Evolutionary conservation across 371 early-diverging fungal genomes (phyloP), one percentile per base, ranked within the genome.

Genomic region (Lichtheimia hyalospora): DNA sequence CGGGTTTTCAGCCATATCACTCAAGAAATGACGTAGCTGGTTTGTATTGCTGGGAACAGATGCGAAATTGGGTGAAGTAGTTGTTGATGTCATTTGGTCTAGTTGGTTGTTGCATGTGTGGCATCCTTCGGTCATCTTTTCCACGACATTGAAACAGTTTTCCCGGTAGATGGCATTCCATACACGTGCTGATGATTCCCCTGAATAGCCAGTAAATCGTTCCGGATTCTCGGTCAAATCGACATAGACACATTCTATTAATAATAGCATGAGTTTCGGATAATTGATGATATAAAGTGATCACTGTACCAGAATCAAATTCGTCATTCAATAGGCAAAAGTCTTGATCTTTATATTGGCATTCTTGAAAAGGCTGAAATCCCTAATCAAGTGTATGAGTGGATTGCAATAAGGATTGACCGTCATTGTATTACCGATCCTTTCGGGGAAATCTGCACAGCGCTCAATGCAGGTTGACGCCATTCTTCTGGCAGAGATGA

Each of bases 91-190:
- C 63, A 68, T 73, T 49, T 72, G 57, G 3, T 49, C 52, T 3
- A 55, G 16, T 44, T 55, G 42, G n/a, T 71, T 73, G 48, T 63
- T 71, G 49, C 77, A 79, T n/a, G 75, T 72, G 15, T 74, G 61
- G 41, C 81, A 81, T 15, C 77, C 81, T 58, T 77, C 77, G 1
- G 81, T 75, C 85, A 89, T 82, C 48, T 83, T 78, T 48, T 84
- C 77, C 25, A 84, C 84, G 16, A 92, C 79, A 61, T 88, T 85
- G 72, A 97, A 97, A 66, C 98, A 97, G 74, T 97, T 97, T 70
- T 98, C 94, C 61, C 91, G 84, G 62, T 98, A 98, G 20, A 98
- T 94, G 7, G 97, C 86, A 53, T 84, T 84, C 99, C 99, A 98
- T 10, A 98, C 90, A 54, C 90, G 83, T 16, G 82, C 85, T 40